phyloP scores from a whole-genome alignment of 495 filamentous ascomycete genomes.

The Neurospora cerealis region DNA sequence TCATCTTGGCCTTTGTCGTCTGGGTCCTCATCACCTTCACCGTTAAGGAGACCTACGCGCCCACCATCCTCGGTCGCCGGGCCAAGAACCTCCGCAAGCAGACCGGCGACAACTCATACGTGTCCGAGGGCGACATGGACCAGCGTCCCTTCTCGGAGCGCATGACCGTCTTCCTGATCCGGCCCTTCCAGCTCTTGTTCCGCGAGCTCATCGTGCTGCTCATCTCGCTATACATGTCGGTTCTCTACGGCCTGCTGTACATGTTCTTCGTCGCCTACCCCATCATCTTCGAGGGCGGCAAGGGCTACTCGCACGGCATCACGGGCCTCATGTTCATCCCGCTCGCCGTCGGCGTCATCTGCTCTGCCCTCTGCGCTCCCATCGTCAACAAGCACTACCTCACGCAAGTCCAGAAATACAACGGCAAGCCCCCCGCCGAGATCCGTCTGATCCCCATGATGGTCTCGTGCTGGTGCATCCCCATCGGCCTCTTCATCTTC shows the following conservation, averaged over 20 bases:
- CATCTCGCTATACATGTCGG: constrained; percentile 68
- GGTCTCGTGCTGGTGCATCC: constrained; percentile 70
- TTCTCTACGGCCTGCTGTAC: constrained; percentile 69
- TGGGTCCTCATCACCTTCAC: constrained; percentile 69
- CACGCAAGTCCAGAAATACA: constrained; percentile 44
- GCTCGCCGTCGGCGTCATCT: constrained; percentile 54
- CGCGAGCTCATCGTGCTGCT: constrained; percentile 70
- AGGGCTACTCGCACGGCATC: constrained; percentile 58
- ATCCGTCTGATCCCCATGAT: constrained; percentile 77
- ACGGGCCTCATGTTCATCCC: constrained; percentile 80
- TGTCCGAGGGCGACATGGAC: constrained; percentile 68
- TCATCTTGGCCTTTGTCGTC: constrained; percentile 56
- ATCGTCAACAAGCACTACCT: constrained; percentile 71
- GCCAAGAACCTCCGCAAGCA: constrained; percentile 57
- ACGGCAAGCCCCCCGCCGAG: constrained; percentile 65
- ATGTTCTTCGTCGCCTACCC: constrained; percentile 80
- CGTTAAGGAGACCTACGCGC: constrained; percentile 72
- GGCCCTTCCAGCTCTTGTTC: constrained; percentile 74
- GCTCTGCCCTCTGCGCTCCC: constrained; percentile 55
- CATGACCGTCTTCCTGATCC: constrained; percentile 55
- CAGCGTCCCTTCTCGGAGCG: constrained; percentile 51
- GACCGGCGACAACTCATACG: constrained; percentile 52
- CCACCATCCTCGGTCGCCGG: constrained; percentile 53
- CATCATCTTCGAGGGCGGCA: constrained; percentile 66
- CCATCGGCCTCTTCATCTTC: constrained; percentile 72